Conservation (phyloP, 805 yeast genomes). For the Metschnikowia corniflorae region DNA sequence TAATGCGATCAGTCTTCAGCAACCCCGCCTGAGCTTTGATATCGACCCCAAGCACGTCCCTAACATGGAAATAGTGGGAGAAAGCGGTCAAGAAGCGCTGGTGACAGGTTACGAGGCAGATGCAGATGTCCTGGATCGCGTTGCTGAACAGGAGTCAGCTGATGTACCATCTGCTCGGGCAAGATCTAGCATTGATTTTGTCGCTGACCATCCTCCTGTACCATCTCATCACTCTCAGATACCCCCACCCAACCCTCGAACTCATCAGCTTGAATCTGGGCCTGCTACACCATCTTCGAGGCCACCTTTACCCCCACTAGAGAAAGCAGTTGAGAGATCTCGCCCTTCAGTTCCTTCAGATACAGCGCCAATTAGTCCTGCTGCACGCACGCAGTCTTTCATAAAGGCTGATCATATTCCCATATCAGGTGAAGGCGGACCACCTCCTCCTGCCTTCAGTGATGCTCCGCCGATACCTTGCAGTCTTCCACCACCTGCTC, state of each 20-base stretch:
- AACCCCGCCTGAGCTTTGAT: background rate
- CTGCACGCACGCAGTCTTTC: too few relatives aligned
- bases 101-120: conserved; percentile 72
- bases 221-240: background rate
- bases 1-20: conserved; percentile 1
- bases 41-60: background rate
- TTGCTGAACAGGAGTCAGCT: conserved; percentile 2
- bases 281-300: conserved; percentile 11
- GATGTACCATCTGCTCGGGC: background rate
- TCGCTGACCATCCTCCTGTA: conserved; percentile 7
- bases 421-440: background rate
- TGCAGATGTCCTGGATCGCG: conserved; percentile 42
- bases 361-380: conserved; percentile 11
- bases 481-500: background rate
- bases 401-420: background rate
- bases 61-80: conserved; percentile 6
- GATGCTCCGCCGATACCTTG: background rate
- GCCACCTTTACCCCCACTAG: conserved; percentile 14
- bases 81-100: conserved; percentile 17
- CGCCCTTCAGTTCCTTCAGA: conserved; percentile 17
- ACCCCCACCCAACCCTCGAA: background rate
- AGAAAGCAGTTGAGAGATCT: background rate
- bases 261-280: background rate
- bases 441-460: background rate
- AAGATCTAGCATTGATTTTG: background rate